Conservation (phyloP, 306 rosid genomes). For the Cucumis melo region DNA sequence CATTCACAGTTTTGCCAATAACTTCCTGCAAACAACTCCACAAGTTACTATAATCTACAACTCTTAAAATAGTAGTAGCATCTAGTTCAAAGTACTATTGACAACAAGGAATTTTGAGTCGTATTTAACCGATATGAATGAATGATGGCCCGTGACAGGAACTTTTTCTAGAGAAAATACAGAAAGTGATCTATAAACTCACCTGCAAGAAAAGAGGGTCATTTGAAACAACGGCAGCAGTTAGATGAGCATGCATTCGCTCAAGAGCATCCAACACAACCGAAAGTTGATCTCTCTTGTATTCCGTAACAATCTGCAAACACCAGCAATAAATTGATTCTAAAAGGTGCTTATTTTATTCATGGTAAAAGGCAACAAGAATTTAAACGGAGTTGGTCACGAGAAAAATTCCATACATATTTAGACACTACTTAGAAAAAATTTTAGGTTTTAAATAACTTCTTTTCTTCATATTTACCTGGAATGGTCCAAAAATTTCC, state of each 20-base stretch:
- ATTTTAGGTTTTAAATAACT: neutral
- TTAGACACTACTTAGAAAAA: neutral
- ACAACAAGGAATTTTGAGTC: neutral
- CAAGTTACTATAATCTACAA: neutral
- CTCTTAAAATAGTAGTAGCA: neutral
- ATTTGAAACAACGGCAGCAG: constrained; percentile 91
- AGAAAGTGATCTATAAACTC: constrained; percentile 14
- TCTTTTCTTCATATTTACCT: constrained; percentile 32
- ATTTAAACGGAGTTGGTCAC: neutral
- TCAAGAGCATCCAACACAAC: constrained; percentile 70
- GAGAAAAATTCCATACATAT: neutral
- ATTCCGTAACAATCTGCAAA: constrained; percentile 58
- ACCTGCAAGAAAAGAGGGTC: constrained; percentile 75
- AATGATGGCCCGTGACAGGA: neutral
- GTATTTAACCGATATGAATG: neutral
- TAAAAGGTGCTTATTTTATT: neutral
- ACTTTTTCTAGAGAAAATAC: neutral
- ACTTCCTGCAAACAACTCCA: constrained; percentile 47
- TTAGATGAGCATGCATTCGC: constrained; percentile 84
- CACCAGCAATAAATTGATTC: neutral
- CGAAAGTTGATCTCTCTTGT: constrained; percentile 53
- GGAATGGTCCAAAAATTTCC: constrained; percentile 93
- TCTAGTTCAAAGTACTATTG: too few relatives aligned
- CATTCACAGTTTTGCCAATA: constrained; percentile 73
- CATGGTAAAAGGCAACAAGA: neutral